A percentile compares a stretch with the other conserved stretches of the same genome.
Evolutionary conservation across 2,329 filamentous ascomycete genomes (phyloP).

Genomic region (Alternaria metachromatica): DNA sequence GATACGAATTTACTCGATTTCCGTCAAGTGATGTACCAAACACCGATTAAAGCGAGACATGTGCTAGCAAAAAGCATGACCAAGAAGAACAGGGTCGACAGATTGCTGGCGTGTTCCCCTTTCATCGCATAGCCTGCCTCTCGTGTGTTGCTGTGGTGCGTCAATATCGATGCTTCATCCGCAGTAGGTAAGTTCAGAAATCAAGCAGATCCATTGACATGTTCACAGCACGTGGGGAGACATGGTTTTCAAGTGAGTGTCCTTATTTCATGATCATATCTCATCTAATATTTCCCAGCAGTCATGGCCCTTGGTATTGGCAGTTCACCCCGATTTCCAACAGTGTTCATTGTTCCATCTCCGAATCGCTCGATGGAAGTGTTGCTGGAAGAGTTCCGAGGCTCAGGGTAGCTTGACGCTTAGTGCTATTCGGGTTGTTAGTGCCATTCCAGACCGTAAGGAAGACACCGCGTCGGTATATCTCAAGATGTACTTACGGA

Average conservation of each 20-base stretch:
- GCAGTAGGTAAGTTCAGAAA: too few species aligned
- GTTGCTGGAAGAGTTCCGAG: background rate
- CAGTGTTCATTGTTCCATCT: background rate
- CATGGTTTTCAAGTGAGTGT: background rate
- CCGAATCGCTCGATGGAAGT: background rate
- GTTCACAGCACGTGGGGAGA: background rate
- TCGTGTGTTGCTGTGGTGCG: background rate
- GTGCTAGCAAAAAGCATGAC: background rate
- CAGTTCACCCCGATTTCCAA: background rate
- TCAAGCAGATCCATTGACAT: background rate
- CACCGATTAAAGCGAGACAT: background rate
- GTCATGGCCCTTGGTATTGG: background rate
- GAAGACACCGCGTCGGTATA: background rate
- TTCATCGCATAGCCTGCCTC: background rate
- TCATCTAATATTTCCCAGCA: background rate
- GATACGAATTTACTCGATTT: background rate
- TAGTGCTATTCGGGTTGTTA: conserved; percentile 14
- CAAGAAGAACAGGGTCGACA: background rate
- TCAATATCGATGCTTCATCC: background rate
- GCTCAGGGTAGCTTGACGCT: conserved; percentile 3
- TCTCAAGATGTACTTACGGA: conserved; percentile 14
- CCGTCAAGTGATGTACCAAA: background rate
- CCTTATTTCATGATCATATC: background rate
- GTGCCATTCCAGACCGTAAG: background rate
- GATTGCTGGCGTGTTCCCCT: background rate